Conservation (phyloP, 768 basidiomycete species). For the Lactarius trivialis region DNA sequence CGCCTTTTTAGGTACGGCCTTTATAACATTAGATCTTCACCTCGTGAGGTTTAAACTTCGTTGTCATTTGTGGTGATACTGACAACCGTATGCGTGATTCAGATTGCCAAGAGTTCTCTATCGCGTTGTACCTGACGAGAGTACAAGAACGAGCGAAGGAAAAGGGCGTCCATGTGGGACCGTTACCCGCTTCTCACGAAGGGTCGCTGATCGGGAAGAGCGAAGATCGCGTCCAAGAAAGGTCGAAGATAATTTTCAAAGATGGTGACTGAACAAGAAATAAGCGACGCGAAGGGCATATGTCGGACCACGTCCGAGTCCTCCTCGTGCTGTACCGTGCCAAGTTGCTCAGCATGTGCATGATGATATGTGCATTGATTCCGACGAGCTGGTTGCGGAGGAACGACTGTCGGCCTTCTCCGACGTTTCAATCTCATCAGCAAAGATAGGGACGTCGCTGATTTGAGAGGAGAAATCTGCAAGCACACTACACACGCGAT, state of each 20-base stretch:
- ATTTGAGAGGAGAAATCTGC: too few relatives aligned
- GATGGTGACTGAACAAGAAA: constrained; percentile 60
- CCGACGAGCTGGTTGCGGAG: too few relatives aligned
- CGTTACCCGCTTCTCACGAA: constrained; percentile 55
- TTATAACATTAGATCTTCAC: constrained; percentile 81
- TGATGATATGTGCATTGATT: too few relatives aligned
- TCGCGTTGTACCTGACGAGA: constrained; percentile 77
- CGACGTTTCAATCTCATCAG: too few relatives aligned
- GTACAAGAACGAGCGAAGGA: constrained; percentile 66
- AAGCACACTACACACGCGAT: too few relatives aligned
- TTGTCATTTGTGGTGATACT: constrained; percentile 5
- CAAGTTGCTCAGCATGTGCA: too few relatives aligned
- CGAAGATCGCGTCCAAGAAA: constrained; percentile 44
- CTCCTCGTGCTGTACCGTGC: too few relatives aligned
- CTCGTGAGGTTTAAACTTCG: constrained; percentile 39
- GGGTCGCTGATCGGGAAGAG: constrained; percentile 50
- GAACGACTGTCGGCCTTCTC: too few relatives aligned
- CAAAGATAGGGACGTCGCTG: too few relatives aligned
- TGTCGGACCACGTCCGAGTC: too few relatives aligned
- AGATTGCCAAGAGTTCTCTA: constrained; percentile 72
- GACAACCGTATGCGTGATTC: constrained; percentile 24
- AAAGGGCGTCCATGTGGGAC: constrained; percentile 77
- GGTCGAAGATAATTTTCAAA: constrained; percentile 51
- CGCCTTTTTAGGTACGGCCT: constrained; percentile 68
- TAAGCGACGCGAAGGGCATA: constrained; percentile 42